Conservation (phyloP, 2,329 filamentous ascomycete genomes). For the Diplocarpon rosae region DNA sequence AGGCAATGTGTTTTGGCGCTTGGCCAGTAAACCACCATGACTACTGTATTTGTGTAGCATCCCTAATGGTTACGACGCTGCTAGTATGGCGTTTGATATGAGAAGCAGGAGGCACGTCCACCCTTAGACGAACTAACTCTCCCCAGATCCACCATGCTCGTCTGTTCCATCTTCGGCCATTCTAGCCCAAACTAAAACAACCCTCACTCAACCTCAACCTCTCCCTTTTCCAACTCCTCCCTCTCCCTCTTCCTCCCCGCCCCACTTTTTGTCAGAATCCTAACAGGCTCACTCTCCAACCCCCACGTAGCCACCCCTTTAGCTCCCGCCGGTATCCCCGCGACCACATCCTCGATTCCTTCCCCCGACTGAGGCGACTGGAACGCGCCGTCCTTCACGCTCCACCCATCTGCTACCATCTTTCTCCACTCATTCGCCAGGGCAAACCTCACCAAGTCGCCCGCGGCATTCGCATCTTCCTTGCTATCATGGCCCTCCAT, state of each 20-base stretch:
- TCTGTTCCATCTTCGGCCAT: background rate
- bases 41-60: too few species aligned
- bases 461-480: conserved; percentile 83
- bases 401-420: conserved; percentile 59
- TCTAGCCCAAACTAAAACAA: background rate
- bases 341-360: background rate
- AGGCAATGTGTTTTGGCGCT: too few species aligned
- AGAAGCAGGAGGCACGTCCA: too few species aligned
- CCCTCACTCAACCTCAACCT: conserved; percentile 5
- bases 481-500: conserved; percentile 72
- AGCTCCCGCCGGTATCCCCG: background rate
- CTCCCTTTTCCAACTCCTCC: conserved; percentile 12
- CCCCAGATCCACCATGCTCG: background rate
- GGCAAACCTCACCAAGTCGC: conserved; percentile 68
- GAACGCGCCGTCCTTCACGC: conserved; percentile 37
- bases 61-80: too few species aligned
- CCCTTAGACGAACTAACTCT: too few species aligned
- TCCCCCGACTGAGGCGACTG: conserved; percentile 10
- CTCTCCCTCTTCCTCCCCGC: conserved; percentile 13
- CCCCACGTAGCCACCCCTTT: background rate
- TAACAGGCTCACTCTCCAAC: conserved; percentile 4
- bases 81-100: too few species aligned
- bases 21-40: too few species aligned
- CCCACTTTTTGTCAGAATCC: background rate
- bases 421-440: conserved; percentile 59